phyloP scores from a whole-genome alignment of 495 filamentous ascomycete genomes.

The Aspergillus hancockii region DNA sequence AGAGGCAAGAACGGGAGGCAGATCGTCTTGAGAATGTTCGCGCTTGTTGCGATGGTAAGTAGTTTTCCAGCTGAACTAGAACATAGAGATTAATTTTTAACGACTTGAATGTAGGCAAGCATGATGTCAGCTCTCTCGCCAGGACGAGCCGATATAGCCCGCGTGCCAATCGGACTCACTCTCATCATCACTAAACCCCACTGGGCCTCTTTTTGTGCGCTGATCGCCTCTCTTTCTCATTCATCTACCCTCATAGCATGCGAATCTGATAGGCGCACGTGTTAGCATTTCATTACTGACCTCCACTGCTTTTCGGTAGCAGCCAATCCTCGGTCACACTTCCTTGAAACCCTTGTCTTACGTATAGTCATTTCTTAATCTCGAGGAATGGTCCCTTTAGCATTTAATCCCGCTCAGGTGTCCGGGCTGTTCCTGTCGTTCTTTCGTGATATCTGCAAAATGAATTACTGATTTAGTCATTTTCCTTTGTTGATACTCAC shows the following conservation, averaged over 20 bases:
- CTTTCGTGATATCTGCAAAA: conserved; percentile 13
- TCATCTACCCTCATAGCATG: background rate
- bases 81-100: conserved; percentile 6
- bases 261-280: conserved; percentile 1
- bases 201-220: background rate
- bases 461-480: conserved; percentile 14
- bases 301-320: background rate
- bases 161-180: conserved; percentile 39
- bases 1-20: conserved; percentile 69
- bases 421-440: conserved; percentile 20
- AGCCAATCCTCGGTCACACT: background rate
- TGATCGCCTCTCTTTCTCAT: background rate
- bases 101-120: conserved; percentile 60
- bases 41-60: conserved; percentile 89
- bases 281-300: conserved; percentile 2
- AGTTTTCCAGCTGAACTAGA: background rate
- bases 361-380: conserved; percentile 15
- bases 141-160: conserved; percentile 48
- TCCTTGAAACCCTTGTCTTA: conserved; percentile 4
- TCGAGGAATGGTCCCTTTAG: background rate
- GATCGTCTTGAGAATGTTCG: conserved; percentile 91
- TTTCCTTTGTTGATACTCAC: conserved; percentile 26
- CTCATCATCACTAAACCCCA: conserved; percentile 32
- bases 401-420: conserved; percentile 13
- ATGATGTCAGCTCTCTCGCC: conserved; percentile 52